Conservation (phyloP, 1,139 yeast genomes). For the Hyphopichia khmerensis region DNA sequence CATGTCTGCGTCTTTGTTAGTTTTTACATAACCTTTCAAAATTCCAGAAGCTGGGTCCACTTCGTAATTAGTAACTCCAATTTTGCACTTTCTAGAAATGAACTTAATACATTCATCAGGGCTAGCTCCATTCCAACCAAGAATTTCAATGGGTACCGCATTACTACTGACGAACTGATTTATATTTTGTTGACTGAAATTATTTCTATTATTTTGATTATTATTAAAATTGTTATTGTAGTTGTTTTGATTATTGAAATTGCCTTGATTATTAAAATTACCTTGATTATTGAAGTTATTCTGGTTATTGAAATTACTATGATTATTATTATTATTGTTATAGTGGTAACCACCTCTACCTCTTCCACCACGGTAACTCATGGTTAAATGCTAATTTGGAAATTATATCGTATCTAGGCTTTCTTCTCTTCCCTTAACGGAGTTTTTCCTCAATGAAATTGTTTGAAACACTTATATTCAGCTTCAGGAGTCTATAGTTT, state of each 20-base stretch:
- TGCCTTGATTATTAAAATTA: slow-evolving; percentile 14
- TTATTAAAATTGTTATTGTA: slow-evolving; percentile 16
- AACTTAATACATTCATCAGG: slow-evolving; percentile 68
- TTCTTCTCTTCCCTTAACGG: no score
- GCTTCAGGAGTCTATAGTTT: no score
- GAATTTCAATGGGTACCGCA: slow-evolving; percentile 55
- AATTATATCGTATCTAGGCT: no score
- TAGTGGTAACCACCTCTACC: slow-evolving; percentile 41
- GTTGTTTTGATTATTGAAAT: slow-evolving; percentile 21
- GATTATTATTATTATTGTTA: slow-evolving; percentile 14
- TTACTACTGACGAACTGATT: slow-evolving; percentile 35
- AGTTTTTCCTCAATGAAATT: no score
- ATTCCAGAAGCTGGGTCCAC: slow-evolving; percentile 46
- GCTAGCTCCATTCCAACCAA: slow-evolving; percentile 82
- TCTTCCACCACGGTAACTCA: slow-evolving; percentile 49
- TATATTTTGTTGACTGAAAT: slow-evolving; percentile 23
- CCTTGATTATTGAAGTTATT: slow-evolving; percentile 13
- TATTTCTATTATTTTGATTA: slow-evolving; percentile 14
- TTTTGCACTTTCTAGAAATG: slow-evolving; percentile 64
- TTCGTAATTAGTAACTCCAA: slow-evolving; percentile 48
- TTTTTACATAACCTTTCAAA: slow-evolving; percentile 58
- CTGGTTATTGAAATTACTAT: slow-evolving; percentile 16
- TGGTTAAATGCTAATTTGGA: slow-evolving; percentile 7
- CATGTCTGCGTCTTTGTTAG: slow-evolving; percentile 55
- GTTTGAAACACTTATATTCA: no score